Base-by-base conservation (phyloP, 2,329 filamentous ascomycete species). In the Clathrospora elynae region DNA sequence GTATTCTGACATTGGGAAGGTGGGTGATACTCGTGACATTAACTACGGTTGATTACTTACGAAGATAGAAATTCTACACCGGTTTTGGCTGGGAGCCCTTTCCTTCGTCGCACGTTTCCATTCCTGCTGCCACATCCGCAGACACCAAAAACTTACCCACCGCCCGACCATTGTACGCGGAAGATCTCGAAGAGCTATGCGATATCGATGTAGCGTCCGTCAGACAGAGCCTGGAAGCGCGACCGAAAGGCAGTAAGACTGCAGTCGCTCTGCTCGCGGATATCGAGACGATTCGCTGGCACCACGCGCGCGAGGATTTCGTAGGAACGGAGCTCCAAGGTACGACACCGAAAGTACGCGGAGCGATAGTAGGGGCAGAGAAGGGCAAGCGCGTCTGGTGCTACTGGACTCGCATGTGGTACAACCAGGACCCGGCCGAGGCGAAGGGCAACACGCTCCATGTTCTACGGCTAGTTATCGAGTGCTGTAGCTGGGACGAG, bases 1-100 rank as follows among this genome's bases (percentile, higher is more conserved):
- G 6, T 96, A 85, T 70, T 95, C 90, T 6, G 89, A 95, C 60
- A 90, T 95, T 52, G 89, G 91, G 13, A 75, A 54, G 77, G 78
- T 51, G 56, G 62, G 30, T 68, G 78, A 10, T 85, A 24, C 78
- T 76, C 2, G 68, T 79, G 3, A 79, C 81, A n/a, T 82, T 90
- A 66, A 87, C 83, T 9, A 78, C 14, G 6, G 6, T 9, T 17
- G n/a, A n/a, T 12, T 79, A 42, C 78, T 85, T 41, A 91, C 93
- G 85, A 80, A 91, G 67, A 68, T 87, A 89, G 75, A 74, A 75
- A 25, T 96, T 90, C 71, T 96, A 96, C 71, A 81, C 86, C 3
- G 77, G 76, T 20, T 78, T 83, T 51, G 90, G 90, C 31, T 96
- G 91, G 91, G 78, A 82, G 34, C 78, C 84, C 0, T 91, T 86